Percentiles rank a stretch among this genome's conserved stretches.
phyloP scores from a whole-genome alignment of 2,329 filamentous ascomycete species.

The Hymenoscyphus fructigenus region DNA sequence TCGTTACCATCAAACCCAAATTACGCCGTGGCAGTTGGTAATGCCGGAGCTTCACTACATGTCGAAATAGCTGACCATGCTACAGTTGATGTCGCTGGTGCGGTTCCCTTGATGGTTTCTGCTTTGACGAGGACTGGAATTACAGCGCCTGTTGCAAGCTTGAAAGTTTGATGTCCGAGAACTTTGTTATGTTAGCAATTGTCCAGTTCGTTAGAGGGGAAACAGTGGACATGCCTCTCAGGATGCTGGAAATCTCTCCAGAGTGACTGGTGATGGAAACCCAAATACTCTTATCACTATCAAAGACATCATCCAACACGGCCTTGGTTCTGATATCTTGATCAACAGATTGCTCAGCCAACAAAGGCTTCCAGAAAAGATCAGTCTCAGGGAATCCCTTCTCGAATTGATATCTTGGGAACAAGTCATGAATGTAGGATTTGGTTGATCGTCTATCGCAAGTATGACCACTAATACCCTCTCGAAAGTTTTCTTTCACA shows the following conservation, averaged over 20 bases:
- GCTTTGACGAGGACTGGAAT: conserved; percentile 67
- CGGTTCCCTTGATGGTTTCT: conserved; percentile 39
- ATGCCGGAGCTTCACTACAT: conserved; percentile 39
- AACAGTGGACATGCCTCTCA: conserved; percentile 37
- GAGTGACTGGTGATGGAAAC: conserved; percentile 61
- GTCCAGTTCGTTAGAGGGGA: background rate
- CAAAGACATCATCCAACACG: conserved; percentile 58
- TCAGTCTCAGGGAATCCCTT: conserved; percentile 59
- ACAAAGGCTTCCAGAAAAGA: conserved; percentile 45
- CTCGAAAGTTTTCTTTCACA: conserved; percentile 65
- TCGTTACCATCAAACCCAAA: conserved; percentile 1
- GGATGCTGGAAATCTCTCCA: conserved; percentile 53
- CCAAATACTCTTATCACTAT: conserved; percentile 51
- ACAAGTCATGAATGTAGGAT: conserved; percentile 51
- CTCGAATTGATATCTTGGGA: conserved; percentile 58
- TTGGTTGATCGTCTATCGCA: conserved; percentile 62
- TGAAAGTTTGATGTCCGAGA: conserved; percentile 59
- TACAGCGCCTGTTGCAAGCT: conserved; percentile 62
- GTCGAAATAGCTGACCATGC: conserved; percentile 25
- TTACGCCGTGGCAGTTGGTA: conserved; percentile 16
- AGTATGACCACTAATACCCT: conserved; percentile 66
- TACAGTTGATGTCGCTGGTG: conserved; percentile 21
- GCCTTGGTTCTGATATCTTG: conserved; percentile 50
- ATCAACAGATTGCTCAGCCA: conserved; percentile 44
- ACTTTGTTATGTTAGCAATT: conserved; percentile 35